phyloP scores from a whole-genome alignment of 768 basidiomycete species.

The Mycena vulgaris region DNA sequence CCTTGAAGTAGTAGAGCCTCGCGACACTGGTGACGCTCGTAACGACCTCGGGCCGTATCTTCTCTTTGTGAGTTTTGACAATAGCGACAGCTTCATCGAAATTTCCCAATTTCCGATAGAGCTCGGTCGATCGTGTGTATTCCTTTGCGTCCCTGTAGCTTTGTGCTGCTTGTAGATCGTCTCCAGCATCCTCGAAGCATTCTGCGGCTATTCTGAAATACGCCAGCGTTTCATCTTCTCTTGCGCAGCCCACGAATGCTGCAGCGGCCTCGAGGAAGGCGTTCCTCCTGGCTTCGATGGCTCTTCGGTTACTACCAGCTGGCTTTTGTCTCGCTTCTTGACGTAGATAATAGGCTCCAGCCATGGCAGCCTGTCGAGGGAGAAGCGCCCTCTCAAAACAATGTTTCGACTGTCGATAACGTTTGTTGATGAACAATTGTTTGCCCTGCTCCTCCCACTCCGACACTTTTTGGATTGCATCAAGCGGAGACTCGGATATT shows the following conservation, averaged over 20 bases:
- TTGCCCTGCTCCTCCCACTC: constrained; percentile 56
- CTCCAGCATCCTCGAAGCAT: constrained; percentile 60
- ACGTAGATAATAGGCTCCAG: constrained; percentile 69
- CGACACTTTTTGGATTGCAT: constrained; percentile 39
- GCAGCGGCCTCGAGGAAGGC: constrained; percentile 64
- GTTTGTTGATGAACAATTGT: constrained; percentile 56
- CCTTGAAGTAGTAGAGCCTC: constrained; percentile 34
- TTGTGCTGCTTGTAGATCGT: constrained; percentile 60
- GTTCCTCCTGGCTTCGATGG: constrained; percentile 39
- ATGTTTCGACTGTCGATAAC: constrained; percentile 68
- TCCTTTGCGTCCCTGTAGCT: constrained; percentile 59
- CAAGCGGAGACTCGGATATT: not conserved
- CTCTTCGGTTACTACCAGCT: constrained; percentile 41
- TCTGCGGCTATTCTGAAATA: constrained; percentile 63
- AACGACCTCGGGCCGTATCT: constrained; percentile 17
- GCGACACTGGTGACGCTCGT: constrained; percentile 27
- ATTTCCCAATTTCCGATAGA: constrained; percentile 63
- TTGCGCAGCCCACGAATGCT: constrained; percentile 63
- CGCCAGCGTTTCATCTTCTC: constrained; percentile 46
- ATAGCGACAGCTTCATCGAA: constrained; percentile 67
- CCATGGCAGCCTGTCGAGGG: constrained; percentile 59
- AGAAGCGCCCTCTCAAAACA: constrained; percentile 66
- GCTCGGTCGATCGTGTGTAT: constrained; percentile 59
- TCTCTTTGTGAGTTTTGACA: constrained; percentile 17
- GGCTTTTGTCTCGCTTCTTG: constrained; percentile 61